Evolutionary conservation across 148 eudicot species (phyloP), one percentile per base, ranked within the genome.

Genomic region (Nepenthes mirabilis): DNA sequence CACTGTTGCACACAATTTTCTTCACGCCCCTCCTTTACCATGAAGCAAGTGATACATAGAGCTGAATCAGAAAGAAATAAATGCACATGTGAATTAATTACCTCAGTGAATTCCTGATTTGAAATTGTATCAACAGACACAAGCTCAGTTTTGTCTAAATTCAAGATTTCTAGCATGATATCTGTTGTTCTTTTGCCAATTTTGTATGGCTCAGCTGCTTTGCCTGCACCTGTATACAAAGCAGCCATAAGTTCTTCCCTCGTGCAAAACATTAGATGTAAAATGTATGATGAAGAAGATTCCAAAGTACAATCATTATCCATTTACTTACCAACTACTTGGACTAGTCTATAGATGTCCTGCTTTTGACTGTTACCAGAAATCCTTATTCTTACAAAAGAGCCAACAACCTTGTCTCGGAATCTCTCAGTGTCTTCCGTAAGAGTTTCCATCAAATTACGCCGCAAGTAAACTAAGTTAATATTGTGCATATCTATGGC

Each of bases 51-150:
- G 45, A 40, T 40, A 40, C 45, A 8, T 3, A 8, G 45, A 40
- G 45, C 45, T 40, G 8, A 40, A 40, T 40, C 45, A 40, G 45
- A 40, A 40, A 40, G 45, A 50, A 50, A 33, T 4, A 54, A 54
- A 33, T 6, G 33, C 57, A n/a, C 35, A 23, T 48, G 13, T 36
- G 58, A 60, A 48, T 52, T 54, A 57, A 62, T 80, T 58, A 93
- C 98, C 98, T 93, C 96, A 5, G 93, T 82, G 67, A 93, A 93
- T 52, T 88, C 98, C 80, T 89, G 99, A 74, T 94, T 89, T 66
- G 99, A 94, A 62, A 89, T 80, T 58, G 83, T 71, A 80, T 94
- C 99, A 48, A 94, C 89, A 10, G 90, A 68, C 65, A 94, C 59
- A n/a, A 66, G 61, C 72, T 94, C 99, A 36, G 79, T 86, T 76